phyloP scores from a whole-genome alignment of 2,329 filamentous ascomycete species.

The Ceratocystis ficicola region DNA sequence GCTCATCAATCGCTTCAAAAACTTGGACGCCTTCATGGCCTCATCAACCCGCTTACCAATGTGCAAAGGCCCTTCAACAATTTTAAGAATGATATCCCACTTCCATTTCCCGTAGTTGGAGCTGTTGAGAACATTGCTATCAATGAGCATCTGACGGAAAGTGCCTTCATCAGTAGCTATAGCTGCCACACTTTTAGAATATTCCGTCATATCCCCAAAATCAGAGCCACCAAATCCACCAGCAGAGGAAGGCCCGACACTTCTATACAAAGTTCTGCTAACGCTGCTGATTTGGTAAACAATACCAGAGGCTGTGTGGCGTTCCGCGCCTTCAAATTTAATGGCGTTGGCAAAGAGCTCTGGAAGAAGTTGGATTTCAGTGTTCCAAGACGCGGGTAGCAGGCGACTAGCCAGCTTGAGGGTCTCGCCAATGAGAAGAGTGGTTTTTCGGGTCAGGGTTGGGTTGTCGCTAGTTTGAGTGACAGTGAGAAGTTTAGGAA shows the following conservation, averaged over 20 bases:
- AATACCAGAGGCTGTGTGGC: conserved; percentile 73
- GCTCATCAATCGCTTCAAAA: conserved; percentile 84
- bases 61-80: conserved; percentile 84
- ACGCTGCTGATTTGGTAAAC: conserved; percentile 98
- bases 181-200: conserved; percentile 31
- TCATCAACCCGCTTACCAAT: conserved; percentile 89
- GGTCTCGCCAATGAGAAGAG: conserved; percentile 79
- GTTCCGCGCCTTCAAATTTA: conserved; percentile 55
- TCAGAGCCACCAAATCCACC: conserved; percentile 24
- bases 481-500: conserved; percentile 49
- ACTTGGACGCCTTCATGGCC: conserved; percentile 87
- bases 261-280: conserved; percentile 80
- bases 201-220: conserved; percentile 40
- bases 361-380: conserved; percentile 74
- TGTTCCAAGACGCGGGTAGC: conserved; percentile 69
- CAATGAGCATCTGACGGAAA: conserved; percentile 53
- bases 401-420: conserved; percentile 79
- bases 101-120: conserved; percentile 95
- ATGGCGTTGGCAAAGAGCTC: conserved; percentile 69
- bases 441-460: conserved; percentile 73
- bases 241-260: conserved; percentile 32
- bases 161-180: conserved; percentile 42
- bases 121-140: conserved; percentile 76
- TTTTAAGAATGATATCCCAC: conserved; percentile 81
- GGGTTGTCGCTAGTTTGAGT: conserved; percentile 57